Evolutionary conservation across 768 basidiomycete genomes (phyloP), one percentile per base, ranked within the genome.

Genomic region (Cystofilobasidium macerans): DNA sequence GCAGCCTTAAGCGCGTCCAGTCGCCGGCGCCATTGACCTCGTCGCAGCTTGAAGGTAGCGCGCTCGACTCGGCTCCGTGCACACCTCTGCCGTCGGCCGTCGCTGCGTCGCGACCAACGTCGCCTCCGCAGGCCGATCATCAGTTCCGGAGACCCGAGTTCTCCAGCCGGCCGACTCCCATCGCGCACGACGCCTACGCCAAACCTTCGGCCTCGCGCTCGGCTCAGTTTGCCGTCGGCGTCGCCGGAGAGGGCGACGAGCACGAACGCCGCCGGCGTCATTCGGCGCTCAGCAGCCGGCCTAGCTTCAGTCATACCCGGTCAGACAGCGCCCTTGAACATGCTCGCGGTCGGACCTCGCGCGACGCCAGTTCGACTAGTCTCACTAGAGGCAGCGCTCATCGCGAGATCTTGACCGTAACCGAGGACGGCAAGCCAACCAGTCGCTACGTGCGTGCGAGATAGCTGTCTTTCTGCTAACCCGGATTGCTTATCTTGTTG

Each of bases 391-490:
- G 51, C 54, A 57, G 32, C 28, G 62, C n/a, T 18, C 26, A 26
- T 9, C 48, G 53, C 26, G 51, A 67, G 53, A 26, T 57, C 32
- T 43, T 67, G 20, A 60, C 56, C 28, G 62, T 68, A 36, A 43
- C 36, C 4, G 60, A 62, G 43, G 56, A 68, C 7, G 67, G 67
- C 24, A 68, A 63, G 36, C 61, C 67, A 9, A n/a, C 61, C 1
- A 60, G 45, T n/a, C 32, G n/a, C 24, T 68, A 68, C 30, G 67
- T 68, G 56, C 57, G 67, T 68, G 22, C 14, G n/a, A n/a, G n/a
- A n/a, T n/a, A n/a, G n/a, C n/a, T n/a, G n/a, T n/a, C n/a, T n/a
- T n/a, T n/a, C n/a, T n/a, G n/a, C n/a, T n/a, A n/a, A n/a, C 36
- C 18, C 26, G 20, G 20, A 48, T 24, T 40, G 4, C 57, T 11